phyloP scores from a whole-genome alignment of 345 rosid genomes.

The Physaria fendleri region DNA sequence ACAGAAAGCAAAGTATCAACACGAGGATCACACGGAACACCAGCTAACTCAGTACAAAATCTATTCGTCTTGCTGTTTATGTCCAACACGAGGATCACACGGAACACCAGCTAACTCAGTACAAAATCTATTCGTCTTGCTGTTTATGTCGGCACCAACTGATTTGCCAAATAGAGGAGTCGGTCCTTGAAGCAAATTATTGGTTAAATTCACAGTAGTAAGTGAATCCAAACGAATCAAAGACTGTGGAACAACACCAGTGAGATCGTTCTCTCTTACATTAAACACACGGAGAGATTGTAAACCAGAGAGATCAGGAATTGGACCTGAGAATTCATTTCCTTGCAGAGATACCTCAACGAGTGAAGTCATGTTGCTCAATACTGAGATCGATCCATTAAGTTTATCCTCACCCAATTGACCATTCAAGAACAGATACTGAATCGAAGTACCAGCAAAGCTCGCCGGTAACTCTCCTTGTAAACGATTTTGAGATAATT shows the following conservation, averaged over 20 bases:
- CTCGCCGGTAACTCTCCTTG: too few species aligned
- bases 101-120: too few species aligned
- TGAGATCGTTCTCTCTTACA: constrained; percentile 56
- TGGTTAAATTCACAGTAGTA: constrained; percentile 39
- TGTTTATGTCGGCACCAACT: constrained; percentile 18
- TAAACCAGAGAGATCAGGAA: constrained; percentile 53
- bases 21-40: constrained; percentile 34
- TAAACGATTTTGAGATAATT: too few species aligned
- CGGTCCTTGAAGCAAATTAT: constrained; percentile 38
- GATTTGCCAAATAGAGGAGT: constrained; percentile 26
- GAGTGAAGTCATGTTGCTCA: constrained; percentile 49
- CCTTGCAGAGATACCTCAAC: constrained; percentile 49
- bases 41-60: constrained; percentile 34
- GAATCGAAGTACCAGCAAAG: too few species aligned
- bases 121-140: constrained; percentile 33
- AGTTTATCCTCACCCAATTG: too few species aligned
- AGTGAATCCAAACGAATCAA: constrained; percentile 34
- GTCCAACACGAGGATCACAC: too few species aligned
- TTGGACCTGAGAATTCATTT: constrained; percentile 58
- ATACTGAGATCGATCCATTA: constrained; percentile 46
- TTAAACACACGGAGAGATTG: constrained; percentile 32
- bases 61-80: constrained; percentile 18
- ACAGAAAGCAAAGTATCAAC: constrained; percentile 34
- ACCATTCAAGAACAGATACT: too few species aligned
- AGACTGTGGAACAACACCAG: constrained; percentile 60